These are phyloP conservation scores for Pleoardoris graminearum DNA, from an alignment of 2,329 filamentous ascomycete genomes.

Conservation along the genomic window DNA sequence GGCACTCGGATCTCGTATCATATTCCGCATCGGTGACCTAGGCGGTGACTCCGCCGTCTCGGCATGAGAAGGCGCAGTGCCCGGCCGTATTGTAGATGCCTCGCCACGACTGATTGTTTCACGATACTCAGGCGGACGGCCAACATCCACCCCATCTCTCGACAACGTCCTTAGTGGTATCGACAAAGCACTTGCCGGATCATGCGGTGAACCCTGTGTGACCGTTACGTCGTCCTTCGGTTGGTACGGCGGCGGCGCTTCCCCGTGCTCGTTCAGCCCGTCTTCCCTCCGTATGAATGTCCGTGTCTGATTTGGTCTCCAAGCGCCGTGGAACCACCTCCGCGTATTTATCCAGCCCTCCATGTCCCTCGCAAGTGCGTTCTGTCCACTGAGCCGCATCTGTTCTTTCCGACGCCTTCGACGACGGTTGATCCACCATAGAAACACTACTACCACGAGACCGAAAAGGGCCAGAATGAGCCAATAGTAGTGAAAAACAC, in stretches of 20 bases:
- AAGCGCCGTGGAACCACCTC: constrained; percentile 35
- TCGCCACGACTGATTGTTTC: constrained; percentile 15
- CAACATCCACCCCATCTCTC: constrained; percentile 39
- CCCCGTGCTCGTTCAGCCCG: constrained; percentile 65
- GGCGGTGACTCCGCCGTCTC: constrained; percentile 5
- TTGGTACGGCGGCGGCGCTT: constrained; percentile 67
- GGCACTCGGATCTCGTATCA: neutral
- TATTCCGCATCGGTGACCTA: constrained; percentile 10
- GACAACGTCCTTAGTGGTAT: constrained; percentile 47
- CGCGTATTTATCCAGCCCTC: constrained; percentile 40
- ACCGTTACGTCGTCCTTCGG: constrained; percentile 33
- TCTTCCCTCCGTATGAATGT: constrained; percentile 49
- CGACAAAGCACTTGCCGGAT: constrained; percentile 18
- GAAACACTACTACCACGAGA: constrained; percentile 46
- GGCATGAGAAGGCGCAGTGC: constrained; percentile 7
- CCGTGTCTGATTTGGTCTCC: constrained; percentile 23
- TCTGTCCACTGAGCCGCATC: constrained; percentile 31
- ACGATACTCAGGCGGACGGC: constrained; percentile 47
- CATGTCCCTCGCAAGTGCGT: constrained; percentile 43
- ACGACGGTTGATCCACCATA: constrained; percentile 52
- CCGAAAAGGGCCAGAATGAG: constrained; percentile 60
- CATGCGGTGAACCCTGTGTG: constrained; percentile 6
- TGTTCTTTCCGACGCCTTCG: constrained; percentile 41
- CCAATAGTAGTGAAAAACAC: constrained; percentile 56
- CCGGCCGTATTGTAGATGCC: constrained; percentile 1